Evolutionary conservation across 805 yeast species (phyloP).

Genomic region (Kluyveromyces aestuarii): DNA sequence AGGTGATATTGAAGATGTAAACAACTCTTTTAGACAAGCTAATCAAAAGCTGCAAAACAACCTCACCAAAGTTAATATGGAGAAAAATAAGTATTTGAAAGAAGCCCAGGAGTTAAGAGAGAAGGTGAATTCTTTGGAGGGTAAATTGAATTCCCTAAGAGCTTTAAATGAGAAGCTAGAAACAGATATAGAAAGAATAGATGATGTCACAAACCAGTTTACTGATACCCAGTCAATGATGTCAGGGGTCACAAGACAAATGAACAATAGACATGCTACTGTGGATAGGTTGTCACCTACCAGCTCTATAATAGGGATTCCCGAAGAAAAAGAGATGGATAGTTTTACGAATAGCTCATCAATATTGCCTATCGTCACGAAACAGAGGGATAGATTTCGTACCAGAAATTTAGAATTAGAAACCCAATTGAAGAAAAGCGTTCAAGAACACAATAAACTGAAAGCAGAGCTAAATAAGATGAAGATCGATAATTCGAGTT

Average conservation of each 20-base stretch:
- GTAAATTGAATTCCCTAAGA: constrained; percentile 35
- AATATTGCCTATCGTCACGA: constrained; percentile 78
- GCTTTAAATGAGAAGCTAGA: constrained; percentile 57
- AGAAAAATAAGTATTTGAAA: constrained; percentile 38
- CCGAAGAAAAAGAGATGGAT: constrained; percentile 27
- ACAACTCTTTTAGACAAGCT: constrained; percentile 53
- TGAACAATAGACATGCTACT: constrained; percentile 23
- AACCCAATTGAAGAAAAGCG: constrained; percentile 59
- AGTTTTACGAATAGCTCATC: constrained; percentile 7
- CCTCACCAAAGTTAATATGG: constrained; percentile 54
- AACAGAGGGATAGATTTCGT: constrained; percentile 91
- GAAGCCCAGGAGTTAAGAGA: constrained; percentile 34
- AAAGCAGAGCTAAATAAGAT: constrained; percentile 54
- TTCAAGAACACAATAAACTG: constrained; percentile 45
- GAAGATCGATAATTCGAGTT: constrained; percentile 64
- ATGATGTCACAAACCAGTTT: constrained; percentile 32
- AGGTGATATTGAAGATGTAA: constrained; percentile 31
- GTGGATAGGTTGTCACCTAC: constrained; percentile 37
- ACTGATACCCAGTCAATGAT: constrained; percentile 55
- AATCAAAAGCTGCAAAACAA: constrained; percentile 69
- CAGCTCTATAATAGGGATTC: constrained; percentile 40
- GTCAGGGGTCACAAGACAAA: constrained; percentile 43
- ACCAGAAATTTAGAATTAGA: constrained; percentile 77
- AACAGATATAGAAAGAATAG: constrained; percentile 55
- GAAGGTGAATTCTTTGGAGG: constrained; percentile 26